Evolutionary conservation across 108 stramenopile species (phyloP), one percentile per base, ranked within the genome.

Genomic region (Cafeteria roenbergensis): DNA sequence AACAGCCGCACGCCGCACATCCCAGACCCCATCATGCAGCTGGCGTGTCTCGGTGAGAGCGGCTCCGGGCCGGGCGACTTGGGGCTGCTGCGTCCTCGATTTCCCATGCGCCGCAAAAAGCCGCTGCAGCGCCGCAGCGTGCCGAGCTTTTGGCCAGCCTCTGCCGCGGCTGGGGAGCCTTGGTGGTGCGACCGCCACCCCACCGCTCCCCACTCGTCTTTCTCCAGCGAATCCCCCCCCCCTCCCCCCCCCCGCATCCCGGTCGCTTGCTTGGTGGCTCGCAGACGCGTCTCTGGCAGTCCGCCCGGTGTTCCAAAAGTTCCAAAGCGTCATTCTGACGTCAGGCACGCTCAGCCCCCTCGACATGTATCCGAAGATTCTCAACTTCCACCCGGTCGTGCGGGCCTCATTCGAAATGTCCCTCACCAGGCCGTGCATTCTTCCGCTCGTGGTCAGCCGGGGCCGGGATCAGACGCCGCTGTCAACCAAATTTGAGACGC

Each of bases 291-390:
- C 94, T 2, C 74, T 99, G 52, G 97, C 97, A 0, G 92, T 99
- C 72, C 88, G 89, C 34, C 94, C 93, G 12, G 80, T 99, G 14
- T 94, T 96, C 74, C 91, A 99, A 71, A 82, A 93, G 37, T 99
- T 96, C 73, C 82, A 85, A 26, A 90, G 87, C 57, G 94, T 99
- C 30, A 69, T 97, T 34, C 94, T 99, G 64, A 99, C 94, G 14
- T 90, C 89, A 0, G 97, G 97, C 0, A 99, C 97, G 8, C 81
- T 99, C 29, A 92, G 91, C 0, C 97, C 97, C 8, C 91, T 99
- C 64, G 94, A 99, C 69, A 79, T 99, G 70, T 99, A 99, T 71
- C 95, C 97, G 14, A 94, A 93, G 70, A 81, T 99, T 37, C 80
- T 99, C 30, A 88, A 94, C 66, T 99, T 99, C 74, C 81, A 86